Evolutionary conservation across 2,329 filamentous ascomycete species (phyloP).

Genomic region (Aspergillus pseudoterreus): DNA sequence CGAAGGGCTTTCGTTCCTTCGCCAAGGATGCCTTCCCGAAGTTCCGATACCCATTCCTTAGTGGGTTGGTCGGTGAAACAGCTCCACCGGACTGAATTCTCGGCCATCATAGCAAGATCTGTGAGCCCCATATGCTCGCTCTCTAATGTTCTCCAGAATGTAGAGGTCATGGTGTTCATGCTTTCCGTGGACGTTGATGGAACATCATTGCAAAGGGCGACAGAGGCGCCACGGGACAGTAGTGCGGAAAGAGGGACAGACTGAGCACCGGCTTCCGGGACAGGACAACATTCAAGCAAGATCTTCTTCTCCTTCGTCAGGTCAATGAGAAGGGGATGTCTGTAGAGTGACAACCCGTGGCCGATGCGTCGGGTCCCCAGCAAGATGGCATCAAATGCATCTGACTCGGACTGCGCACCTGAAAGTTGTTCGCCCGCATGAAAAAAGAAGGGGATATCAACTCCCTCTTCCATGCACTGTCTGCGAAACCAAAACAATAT

Average conservation of each 20-base stretch:
- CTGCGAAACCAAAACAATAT: slow-evolving; percentile 93
- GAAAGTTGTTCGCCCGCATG: slow-evolving; percentile 88
- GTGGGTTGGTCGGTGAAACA: slow-evolving; percentile 75
- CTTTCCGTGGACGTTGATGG: slow-evolving; percentile 75
- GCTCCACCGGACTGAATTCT: slow-evolving; percentile 90
- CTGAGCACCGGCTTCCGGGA: slow-evolving; percentile 76
- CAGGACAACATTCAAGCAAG: slow-evolving; percentile 83
- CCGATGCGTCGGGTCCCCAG: slow-evolving; percentile 86
- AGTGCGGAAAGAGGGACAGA: slow-evolving; percentile 68
- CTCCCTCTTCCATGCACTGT: slow-evolving; percentile 69
- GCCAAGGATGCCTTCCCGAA: slow-evolving; percentile 72
- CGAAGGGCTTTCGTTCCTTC: slow-evolving; percentile 66
- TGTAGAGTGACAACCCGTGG: slow-evolving; percentile 83
- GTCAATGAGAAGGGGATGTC: slow-evolving; percentile 84
- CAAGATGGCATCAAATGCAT: slow-evolving; percentile 84
- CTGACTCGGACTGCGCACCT: slow-evolving; percentile 70
- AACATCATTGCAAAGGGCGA: slow-evolving; percentile 85
- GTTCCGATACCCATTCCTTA: slow-evolving; percentile 67
- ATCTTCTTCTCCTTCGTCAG: slow-evolving; percentile 87
- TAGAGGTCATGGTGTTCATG: slow-evolving; percentile 76
- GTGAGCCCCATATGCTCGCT: slow-evolving; percentile 89
- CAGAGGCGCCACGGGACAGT: slow-evolving; percentile 77
- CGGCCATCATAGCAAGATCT: slow-evolving; percentile 78
- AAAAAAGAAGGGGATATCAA: slow-evolving; percentile 92
- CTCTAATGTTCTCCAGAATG: slow-evolving; percentile 91